Percentiles rank a stretch among this genome's conserved stretches.
These are phyloP conservation scores for Dothiorella sarmentorum DNA, from an alignment of 2,329 filamentous ascomycete genomes.

Conservation along the genomic window DNA sequence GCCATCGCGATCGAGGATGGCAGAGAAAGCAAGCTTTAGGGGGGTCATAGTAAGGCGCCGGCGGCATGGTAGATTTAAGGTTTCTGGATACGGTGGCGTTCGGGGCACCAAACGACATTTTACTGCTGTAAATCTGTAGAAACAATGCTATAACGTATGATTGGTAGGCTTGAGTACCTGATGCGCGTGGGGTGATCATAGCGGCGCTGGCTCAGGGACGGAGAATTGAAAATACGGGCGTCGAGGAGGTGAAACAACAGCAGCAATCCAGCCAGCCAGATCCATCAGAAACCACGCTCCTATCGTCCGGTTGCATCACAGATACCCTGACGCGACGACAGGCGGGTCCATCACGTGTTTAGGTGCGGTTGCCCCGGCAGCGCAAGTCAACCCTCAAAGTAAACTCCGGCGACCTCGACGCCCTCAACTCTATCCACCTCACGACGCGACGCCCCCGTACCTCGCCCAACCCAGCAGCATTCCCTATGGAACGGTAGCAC, in stretches of 20 bases:
- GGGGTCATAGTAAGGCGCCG: slow-evolving; percentile 10
- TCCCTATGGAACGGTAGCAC: slow-evolving; percentile 40
- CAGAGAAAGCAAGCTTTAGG: slow-evolving; percentile 4
- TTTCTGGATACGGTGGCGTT: neutral
- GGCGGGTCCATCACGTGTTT: slow-evolving; percentile 5
- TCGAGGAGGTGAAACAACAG: neutral
- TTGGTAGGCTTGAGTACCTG: neutral
- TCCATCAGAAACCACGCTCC: neutral
- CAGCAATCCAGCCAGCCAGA: neutral
- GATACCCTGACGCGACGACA: neutral
- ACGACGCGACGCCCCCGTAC: slow-evolving; percentile 31
- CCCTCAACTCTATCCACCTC: slow-evolving; percentile 24
- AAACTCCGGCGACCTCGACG: slow-evolving; percentile 24
- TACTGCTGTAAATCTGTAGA: neutral
- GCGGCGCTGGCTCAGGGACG: slow-evolving; percentile 3
- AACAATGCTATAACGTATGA: neutral
- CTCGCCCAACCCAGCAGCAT: slow-evolving; percentile 26
- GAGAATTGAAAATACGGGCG: neutral
- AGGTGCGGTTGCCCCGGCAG: slow-evolving; percentile 15
- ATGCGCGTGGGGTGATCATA: slow-evolving; percentile 7
- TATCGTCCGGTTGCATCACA: neutral
- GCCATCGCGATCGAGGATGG: slow-evolving; percentile 40
- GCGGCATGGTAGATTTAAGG: neutral
- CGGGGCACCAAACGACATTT: neutral
- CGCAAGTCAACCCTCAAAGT: neutral